These are phyloP conservation scores for Volvariella surrecta DNA, from an alignment of 1,284 basidiomycete genomes.

Conservation along the genomic window DNA sequence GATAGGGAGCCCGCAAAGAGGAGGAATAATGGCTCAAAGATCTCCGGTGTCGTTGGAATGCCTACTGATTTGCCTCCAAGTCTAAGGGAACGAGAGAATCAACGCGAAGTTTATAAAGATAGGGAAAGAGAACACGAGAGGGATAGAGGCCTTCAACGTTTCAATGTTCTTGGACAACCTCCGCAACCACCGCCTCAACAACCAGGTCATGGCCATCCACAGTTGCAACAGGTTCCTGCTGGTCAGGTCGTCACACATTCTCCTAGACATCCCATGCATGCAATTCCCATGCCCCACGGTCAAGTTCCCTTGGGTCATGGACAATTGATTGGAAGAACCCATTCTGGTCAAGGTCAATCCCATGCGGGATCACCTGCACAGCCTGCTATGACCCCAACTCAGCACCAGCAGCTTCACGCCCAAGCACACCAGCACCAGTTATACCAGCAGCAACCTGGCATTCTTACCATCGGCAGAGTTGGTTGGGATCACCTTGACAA, in stretches of 20 bases:
- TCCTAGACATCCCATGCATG: too few relatives aligned
- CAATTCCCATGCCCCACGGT: too few relatives aligned
- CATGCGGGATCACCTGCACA: background rate
- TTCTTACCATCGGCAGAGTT: background rate
- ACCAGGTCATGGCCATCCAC: background rate
- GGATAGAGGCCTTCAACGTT: background rate
- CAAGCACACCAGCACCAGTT: constrained; percentile 4
- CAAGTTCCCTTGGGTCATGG: too few relatives aligned
- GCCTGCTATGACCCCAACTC: background rate
- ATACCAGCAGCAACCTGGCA: constrained; percentile 7
- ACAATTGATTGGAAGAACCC: too few relatives aligned
- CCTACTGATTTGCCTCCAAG: background rate
- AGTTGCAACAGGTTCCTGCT: background rate
- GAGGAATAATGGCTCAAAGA: background rate
- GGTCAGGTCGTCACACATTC: too few relatives aligned
- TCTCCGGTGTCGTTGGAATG: background rate
- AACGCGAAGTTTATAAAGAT: background rate
- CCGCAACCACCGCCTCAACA: background rate
- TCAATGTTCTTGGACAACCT: background rate
- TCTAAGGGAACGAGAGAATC: too few relatives aligned
- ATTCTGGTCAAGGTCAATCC: background rate
- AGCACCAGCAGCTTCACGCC: constrained; percentile 4
- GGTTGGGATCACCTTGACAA: background rate
- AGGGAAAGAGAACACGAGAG: constrained; percentile 4
- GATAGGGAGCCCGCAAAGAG: constrained; percentile 2